Evolutionary conservation across 2,329 filamentous ascomycete genomes (phyloP).

Genomic region (Claviceps arundinis): DNA sequence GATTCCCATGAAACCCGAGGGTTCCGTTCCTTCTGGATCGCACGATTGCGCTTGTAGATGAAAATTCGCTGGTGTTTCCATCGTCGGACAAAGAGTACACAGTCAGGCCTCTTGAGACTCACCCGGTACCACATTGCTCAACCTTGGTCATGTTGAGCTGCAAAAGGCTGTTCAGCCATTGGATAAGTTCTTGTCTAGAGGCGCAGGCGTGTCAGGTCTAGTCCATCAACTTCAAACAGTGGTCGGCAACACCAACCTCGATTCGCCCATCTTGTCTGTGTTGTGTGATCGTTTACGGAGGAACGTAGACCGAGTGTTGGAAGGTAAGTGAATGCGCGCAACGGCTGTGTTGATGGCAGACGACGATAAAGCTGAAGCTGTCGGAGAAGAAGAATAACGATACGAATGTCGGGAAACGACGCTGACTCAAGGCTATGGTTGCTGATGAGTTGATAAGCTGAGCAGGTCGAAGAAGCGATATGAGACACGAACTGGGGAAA

Average conservation of each 20-base stretch:
- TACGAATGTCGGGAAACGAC: neutral
- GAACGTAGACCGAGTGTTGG: neutral
- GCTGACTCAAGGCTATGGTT: constrained; percentile 1
- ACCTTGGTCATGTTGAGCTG: constrained; percentile 98
- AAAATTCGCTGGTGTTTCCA: too few relatives aligned
- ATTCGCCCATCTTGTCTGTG: constrained; percentile 32
- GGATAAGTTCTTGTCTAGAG: constrained; percentile 80
- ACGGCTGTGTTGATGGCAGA: neutral
- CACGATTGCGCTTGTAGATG: too few relatives aligned
- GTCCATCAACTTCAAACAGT: neutral
- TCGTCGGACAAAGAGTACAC: constrained; percentile 8
- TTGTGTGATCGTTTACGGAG: constrained; percentile 3
- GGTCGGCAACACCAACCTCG: constrained; percentile 23
- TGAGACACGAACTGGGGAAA: constrained; percentile 8
- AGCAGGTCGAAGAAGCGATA: constrained; percentile 6
- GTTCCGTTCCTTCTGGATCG: too few relatives aligned
- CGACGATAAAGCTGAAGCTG: neutral
- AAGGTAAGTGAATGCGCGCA: neutral
- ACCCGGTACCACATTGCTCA: constrained; percentile 98
- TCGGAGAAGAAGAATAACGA: constrained; percentile 2
- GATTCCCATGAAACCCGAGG: too few relatives aligned
- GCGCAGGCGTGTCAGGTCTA: constrained; percentile 10
- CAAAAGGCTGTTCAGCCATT: constrained; percentile 94
- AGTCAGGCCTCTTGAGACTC: constrained; percentile 11
- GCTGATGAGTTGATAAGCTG: neutral